Conservation (phyloP, 345 rosid species). For the Eucalyptus camaldulensis region DNA sequence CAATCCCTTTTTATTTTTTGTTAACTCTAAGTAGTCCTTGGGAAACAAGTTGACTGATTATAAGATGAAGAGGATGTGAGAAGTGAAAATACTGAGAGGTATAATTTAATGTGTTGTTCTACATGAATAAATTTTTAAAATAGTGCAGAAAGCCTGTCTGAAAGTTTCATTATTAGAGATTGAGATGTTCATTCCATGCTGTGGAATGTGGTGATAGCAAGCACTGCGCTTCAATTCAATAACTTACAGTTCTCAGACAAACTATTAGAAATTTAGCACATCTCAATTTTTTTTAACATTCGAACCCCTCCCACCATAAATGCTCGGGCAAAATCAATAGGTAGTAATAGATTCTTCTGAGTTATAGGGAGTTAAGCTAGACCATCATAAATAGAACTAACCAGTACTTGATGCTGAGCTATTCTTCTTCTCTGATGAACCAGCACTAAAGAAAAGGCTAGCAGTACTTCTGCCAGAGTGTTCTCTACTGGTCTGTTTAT, state of each 20-base stretch:
- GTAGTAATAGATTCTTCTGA: background rate
- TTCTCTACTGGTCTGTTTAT: constrained; percentile 6
- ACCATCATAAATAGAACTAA: constrained; percentile 4
- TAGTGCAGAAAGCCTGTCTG: background rate
- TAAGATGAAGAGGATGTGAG: background rate
- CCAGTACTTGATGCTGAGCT: constrained; percentile 26
- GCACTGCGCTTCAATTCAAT: background rate
- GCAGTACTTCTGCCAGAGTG: background rate
- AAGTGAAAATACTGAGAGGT: background rate
- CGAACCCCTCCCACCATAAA: background rate
- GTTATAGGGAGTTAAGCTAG: background rate
- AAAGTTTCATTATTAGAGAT: background rate
- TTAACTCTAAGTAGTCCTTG: background rate
- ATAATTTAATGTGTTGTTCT: background rate
- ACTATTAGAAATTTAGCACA: background rate
- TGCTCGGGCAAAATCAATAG: background rate
- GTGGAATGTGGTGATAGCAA: background rate
- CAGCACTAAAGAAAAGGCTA: background rate
- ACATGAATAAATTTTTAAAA: background rate
- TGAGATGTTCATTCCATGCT: background rate
- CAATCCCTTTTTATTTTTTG: background rate
- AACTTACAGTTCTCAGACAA: background rate
- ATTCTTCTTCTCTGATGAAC: constrained; percentile 19
- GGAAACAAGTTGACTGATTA: background rate
- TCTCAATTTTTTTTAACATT: background rate